These are phyloP conservation scores for Penicillium janthinellum DNA, from an alignment of 2,329 filamentous ascomycete genomes.

Conservation along the genomic window DNA sequence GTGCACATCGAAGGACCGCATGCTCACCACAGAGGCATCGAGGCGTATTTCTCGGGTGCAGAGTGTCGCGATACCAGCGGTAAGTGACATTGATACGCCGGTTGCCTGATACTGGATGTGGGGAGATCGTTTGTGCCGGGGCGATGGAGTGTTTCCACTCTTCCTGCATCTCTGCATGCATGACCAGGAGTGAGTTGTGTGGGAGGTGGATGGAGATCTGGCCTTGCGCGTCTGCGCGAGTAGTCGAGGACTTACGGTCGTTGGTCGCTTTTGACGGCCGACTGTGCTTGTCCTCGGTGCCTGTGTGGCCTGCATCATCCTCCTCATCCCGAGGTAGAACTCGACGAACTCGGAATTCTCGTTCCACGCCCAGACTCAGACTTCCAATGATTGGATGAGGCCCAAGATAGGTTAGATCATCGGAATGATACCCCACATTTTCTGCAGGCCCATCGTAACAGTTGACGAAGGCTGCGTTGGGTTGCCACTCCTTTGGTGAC, in stretches of 20 bases:
- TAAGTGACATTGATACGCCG: conserved; percentile 93
- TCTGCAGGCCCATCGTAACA: conserved; percentile 82
- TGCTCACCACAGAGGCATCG: conserved; percentile 74
- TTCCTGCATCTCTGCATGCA: conserved; percentile 98
- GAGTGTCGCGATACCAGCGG: conserved; percentile 74
- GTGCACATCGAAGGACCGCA: conserved; percentile 72
- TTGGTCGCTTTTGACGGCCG: conserved; percentile 31
- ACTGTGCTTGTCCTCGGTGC: conserved; percentile 16
- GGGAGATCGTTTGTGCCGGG: conserved; percentile 73
- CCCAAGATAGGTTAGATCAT: conserved; percentile 90
- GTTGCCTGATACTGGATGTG: conserved; percentile 79
- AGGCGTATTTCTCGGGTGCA: conserved; percentile 78
- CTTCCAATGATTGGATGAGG: conserved; percentile 87
- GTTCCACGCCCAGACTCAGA: conserved; percentile 84
- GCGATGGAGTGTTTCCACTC: conserved; percentile 90
- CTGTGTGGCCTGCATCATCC: conserved; percentile 41
- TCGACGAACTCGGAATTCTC: conserved; percentile 85
- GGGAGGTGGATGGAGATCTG: conserved; percentile 92
- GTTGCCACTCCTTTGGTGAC: conserved; percentile 70
- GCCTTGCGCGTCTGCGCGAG: conserved; percentile 66
- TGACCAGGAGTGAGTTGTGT: conserved; percentile 89
- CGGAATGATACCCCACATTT: conserved; percentile 87
- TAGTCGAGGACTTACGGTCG: conserved; percentile 20
- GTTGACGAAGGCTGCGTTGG: conserved; percentile 93
- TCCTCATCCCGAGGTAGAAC: conserved; percentile 63